Conservation (phyloP, 768 basidiomycete genomes). For the Lactifluus echinatus region DNA sequence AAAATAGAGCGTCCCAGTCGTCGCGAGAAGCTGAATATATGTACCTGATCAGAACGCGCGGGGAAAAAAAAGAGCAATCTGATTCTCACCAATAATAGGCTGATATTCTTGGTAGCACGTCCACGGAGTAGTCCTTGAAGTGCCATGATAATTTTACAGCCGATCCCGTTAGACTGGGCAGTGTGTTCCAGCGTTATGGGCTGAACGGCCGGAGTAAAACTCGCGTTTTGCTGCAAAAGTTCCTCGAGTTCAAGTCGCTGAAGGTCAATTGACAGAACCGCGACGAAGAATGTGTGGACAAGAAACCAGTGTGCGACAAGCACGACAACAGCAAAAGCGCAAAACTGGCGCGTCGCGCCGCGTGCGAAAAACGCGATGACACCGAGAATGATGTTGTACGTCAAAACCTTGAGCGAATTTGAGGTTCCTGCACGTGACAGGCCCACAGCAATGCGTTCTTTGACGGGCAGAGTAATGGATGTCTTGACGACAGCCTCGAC, state of each 20-base stretch:
- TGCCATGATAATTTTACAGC: conserved; percentile 34
- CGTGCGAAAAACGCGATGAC: conserved; percentile 64
- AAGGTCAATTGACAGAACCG: conserved; percentile 92
- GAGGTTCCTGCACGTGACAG: conserved; percentile 84
- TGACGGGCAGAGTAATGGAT: conserved; percentile 78
- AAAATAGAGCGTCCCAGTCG: conserved; percentile 66
- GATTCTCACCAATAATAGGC: conserved; percentile 59
- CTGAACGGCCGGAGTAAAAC: conserved; percentile 39
- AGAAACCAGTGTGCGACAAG: conserved; percentile 97
- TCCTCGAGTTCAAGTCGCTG: conserved; percentile 91
- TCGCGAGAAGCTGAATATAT: conserved; percentile 59
- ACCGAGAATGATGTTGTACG: conserved; percentile 76
- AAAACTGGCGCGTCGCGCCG: conserved; percentile 86
- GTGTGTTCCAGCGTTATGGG: conserved; percentile 18
- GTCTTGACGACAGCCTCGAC: conserved; percentile 82
- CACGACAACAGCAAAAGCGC: conserved; percentile 87
- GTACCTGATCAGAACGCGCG: background rate
- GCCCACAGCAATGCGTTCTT: conserved; percentile 86
- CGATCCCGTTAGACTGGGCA: conserved; percentile 30
- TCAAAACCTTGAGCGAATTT: conserved; percentile 85
- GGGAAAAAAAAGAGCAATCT: background rate
- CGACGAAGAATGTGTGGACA: conserved; percentile 91
- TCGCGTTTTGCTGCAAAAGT: conserved; percentile 65
- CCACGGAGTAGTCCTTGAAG: conserved; percentile 47
- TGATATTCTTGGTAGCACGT: conserved; percentile 69